Conservation (phyloP, 2,329 filamentous ascomycete species). For the Pseudocercospora crystallina region DNA sequence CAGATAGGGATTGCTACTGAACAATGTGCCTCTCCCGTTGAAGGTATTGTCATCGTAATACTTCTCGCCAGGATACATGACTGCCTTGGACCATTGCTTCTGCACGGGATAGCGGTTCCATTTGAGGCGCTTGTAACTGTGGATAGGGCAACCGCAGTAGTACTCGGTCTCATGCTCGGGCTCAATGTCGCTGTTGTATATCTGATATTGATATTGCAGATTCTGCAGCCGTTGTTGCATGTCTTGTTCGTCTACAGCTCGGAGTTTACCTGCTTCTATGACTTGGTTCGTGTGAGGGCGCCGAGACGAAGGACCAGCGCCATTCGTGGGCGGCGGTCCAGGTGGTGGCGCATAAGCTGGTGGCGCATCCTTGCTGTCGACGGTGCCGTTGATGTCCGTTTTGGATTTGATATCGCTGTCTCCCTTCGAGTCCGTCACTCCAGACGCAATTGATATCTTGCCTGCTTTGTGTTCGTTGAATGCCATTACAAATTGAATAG, state of each 20-base stretch:
- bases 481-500: slow-evolving; percentile 11
- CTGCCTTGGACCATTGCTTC: slow-evolving; percentile 46
- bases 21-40: slow-evolving; percentile 19
- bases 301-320: background rate
- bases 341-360: slow-evolving; percentile 1
- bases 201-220: slow-evolving; percentile 41
- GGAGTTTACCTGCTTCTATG: slow-evolving; percentile 39
- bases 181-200: slow-evolving; percentile 50
- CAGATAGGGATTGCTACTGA: slow-evolving; percentile 39
- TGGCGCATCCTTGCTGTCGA: background rate
- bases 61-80: slow-evolving; percentile 46
- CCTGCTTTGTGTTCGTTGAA: slow-evolving; percentile 8
- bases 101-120: slow-evolving; percentile 40
- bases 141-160: slow-evolving; percentile 43
- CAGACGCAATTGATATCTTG: too few species aligned
- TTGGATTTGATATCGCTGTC: background rate
- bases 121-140: slow-evolving; percentile 41
- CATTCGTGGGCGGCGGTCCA: too few species aligned
- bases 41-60: slow-evolving; percentile 33
- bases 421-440: too few species aligned
- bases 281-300: slow-evolving; percentile 40
- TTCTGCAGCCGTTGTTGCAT: slow-evolving; percentile 46
- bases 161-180: slow-evolving; percentile 47
- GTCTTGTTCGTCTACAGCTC: slow-evolving; percentile 45
- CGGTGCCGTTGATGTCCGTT: background rate